Percentiles rank a stretch among this genome's conserved stretches.
Conservation (phyloP, 345 rosid genomes). For the Murraya paniculata region DNA sequence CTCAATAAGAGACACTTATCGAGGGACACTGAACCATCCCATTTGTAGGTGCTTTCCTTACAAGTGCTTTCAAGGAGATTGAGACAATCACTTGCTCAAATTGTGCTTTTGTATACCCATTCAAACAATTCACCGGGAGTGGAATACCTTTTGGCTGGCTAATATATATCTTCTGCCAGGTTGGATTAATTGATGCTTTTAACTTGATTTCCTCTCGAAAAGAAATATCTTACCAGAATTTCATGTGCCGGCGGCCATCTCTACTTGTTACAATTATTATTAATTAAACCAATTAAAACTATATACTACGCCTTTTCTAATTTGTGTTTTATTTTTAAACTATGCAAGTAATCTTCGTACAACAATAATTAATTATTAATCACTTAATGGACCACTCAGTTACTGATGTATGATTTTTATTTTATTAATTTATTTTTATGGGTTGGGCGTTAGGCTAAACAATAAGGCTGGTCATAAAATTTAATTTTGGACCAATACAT, state of each 20-base stretch:
- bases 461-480: no score
- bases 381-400: no score
- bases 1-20: background rate
- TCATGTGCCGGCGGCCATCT: background rate
- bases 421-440: no score
- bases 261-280: background rate
- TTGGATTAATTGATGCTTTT: background rate
- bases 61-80: background rate
- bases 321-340: no score
- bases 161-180: background rate
- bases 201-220: background rate
- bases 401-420: no score
- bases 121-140: conserved; percentile 19
- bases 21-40: background rate
- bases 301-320: no score
- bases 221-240: background rate
- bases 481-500: no score
- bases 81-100: background rate
- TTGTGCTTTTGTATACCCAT: background rate
- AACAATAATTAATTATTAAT: no score
- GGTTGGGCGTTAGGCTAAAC: no score
- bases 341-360: no score
- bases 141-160: background rate
- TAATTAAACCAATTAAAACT: no score
- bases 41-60: background rate